Evolutionary conservation across 495 filamentous ascomycete species (phyloP).

Genomic region (Apiosordaria backusii): DNA sequence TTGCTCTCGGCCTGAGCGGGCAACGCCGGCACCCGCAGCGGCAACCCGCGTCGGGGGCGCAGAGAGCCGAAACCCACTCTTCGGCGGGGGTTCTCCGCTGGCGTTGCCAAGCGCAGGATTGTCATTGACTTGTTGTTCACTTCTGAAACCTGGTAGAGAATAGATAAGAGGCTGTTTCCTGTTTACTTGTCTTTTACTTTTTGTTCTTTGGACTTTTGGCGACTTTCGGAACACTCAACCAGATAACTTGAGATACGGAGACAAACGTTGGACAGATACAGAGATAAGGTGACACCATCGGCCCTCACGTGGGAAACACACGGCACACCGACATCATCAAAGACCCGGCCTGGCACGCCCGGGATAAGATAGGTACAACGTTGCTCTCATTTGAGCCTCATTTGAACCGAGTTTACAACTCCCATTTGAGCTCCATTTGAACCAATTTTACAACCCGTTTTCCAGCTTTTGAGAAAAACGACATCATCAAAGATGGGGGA

Average conservation of each 20-base stretch:
- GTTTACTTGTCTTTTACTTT: background rate
- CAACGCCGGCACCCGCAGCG: conserved; percentile 1
- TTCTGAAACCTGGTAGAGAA: background rate
- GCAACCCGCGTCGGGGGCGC: conserved; percentile 2
- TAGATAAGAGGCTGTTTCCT: background rate
- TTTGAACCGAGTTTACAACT: background rate
- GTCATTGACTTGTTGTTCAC: background rate
- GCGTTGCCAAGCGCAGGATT: background rate
- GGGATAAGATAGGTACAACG: background rate
- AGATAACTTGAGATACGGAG: background rate
- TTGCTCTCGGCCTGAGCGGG: background rate
- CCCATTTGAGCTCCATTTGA: background rate
- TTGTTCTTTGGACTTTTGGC: background rate
- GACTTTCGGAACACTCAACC: background rate
- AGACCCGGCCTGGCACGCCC: background rate
- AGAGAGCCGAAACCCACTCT: background rate
- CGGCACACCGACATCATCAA: background rate
- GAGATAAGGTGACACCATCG: too few relatives aligned
- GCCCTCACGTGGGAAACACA: too few relatives aligned
- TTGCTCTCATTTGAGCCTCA: background rate
- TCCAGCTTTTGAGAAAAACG: too few relatives aligned
- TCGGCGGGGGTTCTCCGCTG: background rate
- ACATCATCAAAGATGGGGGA: background rate
- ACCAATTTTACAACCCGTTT: background rate
- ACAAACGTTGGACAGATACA: too few relatives aligned